A percentile compares a stretch with the other conserved stretches of the same genome.
phyloP scores from a whole-genome alignment of 345 rosid species.

The Orychophragmus violaceus region DNA sequence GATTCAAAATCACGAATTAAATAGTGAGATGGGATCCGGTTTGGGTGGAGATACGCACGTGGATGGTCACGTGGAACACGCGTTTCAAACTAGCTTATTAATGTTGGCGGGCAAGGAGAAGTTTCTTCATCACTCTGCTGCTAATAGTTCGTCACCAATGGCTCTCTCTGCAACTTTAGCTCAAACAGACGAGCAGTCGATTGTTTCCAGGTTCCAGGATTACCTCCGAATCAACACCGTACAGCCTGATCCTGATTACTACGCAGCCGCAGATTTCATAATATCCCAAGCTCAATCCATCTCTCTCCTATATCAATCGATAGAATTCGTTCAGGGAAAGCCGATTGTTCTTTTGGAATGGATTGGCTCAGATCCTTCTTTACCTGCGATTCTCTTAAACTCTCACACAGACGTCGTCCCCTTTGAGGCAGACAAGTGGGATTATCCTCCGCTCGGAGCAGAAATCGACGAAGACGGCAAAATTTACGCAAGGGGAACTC shows the following conservation, averaged over 20 bases:
- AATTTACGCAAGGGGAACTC: slow-evolving; percentile 78
- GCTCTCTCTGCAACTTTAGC: neutral
- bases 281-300: slow-evolving; percentile 54
- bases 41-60: neutral
- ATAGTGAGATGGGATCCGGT: neutral
- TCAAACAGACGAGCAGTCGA: neutral
- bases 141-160: neutral
- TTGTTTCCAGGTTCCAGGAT: slow-evolving; percentile 65
- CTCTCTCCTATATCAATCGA: slow-evolving; percentile 44
- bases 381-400: slow-evolving; percentile 66
- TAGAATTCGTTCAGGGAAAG: slow-evolving; percentile 58
- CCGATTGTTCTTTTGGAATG: slow-evolving; percentile 64
- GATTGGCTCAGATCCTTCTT: slow-evolving; percentile 48
- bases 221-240: slow-evolving; percentile 81
- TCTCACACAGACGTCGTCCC: slow-evolving; percentile 92
- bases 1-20: neutral
- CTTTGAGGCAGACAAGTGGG: slow-evolving; percentile 60
- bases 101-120: neutral
- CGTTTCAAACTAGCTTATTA: neutral
- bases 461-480: slow-evolving; percentile 55
- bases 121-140: neutral
- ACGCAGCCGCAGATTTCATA: slow-evolving; percentile 43
- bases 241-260: slow-evolving; percentile 65
- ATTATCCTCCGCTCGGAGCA: slow-evolving; percentile 54
- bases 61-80: neutral